Conservation (phyloP, 495 filamentous ascomycete species). For the Amphirosellinia nigrospora region DNA sequence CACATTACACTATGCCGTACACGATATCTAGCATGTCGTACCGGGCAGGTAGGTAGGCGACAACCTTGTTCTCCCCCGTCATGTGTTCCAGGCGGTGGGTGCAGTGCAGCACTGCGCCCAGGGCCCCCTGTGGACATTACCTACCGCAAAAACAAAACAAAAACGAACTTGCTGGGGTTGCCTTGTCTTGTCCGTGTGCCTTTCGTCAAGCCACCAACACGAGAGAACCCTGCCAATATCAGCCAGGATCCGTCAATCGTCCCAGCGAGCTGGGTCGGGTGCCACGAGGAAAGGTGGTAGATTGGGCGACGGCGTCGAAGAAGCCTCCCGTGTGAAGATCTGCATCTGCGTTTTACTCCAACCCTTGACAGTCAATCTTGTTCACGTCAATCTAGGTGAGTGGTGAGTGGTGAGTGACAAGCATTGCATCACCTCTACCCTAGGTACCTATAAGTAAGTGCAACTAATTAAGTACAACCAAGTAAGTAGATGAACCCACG, state of each 20-base stretch:
- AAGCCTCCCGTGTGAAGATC: slow-evolving; percentile 13
- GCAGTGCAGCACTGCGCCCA: neutral
- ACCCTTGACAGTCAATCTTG: slow-evolving; percentile 1
- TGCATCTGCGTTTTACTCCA: no score
- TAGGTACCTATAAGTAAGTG: no score
- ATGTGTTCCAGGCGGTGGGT: neutral
- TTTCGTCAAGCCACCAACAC: slow-evolving; percentile 12
- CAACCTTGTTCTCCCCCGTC: slow-evolving; percentile 7
- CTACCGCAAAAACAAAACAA: slow-evolving; percentile 5
- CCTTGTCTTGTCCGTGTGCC: slow-evolving; percentile 12
- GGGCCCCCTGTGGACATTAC: slow-evolving; percentile 11
- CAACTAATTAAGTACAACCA: no score
- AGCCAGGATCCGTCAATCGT: slow-evolving; percentile 15
- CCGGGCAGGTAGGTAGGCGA: neutral
- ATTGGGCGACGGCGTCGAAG: slow-evolving; percentile 21
- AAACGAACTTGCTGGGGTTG: neutral
- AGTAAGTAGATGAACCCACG: no score
- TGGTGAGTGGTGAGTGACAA: neutral
- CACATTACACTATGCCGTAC: neutral
- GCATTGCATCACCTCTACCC: neutral
- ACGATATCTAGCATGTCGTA: neutral
- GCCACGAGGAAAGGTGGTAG: slow-evolving; percentile 24
- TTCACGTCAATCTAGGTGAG: neutral
- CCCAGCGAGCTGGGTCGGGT: slow-evolving; percentile 26
- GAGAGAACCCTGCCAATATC: slow-evolving; percentile 22